Evolutionary conservation across 495 filamentous ascomycete species (phyloP), one percentile per base, ranked within the genome.

Genomic region (Aeminium ludgeri): DNA sequence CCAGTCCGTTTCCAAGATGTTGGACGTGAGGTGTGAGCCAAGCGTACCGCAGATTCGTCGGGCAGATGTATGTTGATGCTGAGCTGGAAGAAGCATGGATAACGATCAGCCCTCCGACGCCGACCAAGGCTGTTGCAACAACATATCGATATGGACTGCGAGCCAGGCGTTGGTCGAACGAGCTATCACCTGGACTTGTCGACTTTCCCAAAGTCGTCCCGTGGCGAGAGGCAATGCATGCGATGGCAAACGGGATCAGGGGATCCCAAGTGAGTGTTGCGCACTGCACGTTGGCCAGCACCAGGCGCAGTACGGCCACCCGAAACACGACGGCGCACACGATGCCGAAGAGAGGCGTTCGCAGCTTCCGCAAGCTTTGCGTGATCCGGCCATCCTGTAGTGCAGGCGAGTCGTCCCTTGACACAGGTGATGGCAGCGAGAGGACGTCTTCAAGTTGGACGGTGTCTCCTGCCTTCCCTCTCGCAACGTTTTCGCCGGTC

Each of bases 61-160:
- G 48, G 35, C 57, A 59, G 7, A 59, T 54, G 32, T 46, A 53
- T 3, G 50, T 54, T 13, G 57, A 57, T 2, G 31, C 38, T 13
- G 51, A 44, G 6, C 11, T 18, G 11, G 13, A 34, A 6, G 46
- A 27, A 12, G 41, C 44, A 6, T 17, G 12, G 7, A 49, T 34
- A 2, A 36, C 42, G 4, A 54, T 10, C 13, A 54, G 36, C 17
- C 48, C 37, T 6, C 52, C 48, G 10, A 47, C 28, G 12, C 40
- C 43, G 10, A 59, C 36, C 10, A 57, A 25, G 6, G 42, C 34
- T 1, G 50, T 28, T 2, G 50, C 38, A 0, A 52, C 32, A 1
- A 57, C 28, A 34, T 49, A 54, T 10, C 52, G 43, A 18, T 47
- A 51, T 5, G 30, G 30, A n/a, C 36, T 30, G 20, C 34, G 39